Evolutionary conservation across 2,329 filamentous ascomycete species (phyloP).

Genomic region (Knoxdaviesia proteae): DNA sequence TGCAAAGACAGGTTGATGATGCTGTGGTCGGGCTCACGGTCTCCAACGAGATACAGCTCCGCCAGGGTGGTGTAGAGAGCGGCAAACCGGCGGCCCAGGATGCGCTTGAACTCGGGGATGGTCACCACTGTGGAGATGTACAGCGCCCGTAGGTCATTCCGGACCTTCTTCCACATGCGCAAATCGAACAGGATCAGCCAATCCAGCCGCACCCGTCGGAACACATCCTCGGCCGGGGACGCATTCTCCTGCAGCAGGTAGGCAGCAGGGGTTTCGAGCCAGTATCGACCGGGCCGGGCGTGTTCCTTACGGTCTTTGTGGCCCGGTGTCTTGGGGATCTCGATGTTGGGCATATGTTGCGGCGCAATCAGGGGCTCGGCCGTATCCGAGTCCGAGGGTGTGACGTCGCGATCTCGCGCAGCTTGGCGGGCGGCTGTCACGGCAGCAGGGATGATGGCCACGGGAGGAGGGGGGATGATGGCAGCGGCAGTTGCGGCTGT

Average conservation of each 20-base stretch:
- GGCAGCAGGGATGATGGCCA: slow-evolving; percentile 3
- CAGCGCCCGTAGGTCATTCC: slow-evolving; percentile 73
- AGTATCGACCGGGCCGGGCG: slow-evolving; percentile 51
- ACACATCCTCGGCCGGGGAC: slow-evolving; percentile 66
- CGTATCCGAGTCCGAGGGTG: slow-evolving; percentile 53
- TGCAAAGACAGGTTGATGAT: slow-evolving; percentile 96
- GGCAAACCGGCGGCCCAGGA: slow-evolving; percentile 81
- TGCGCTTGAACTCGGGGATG: slow-evolving; percentile 86
- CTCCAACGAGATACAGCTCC: slow-evolving; percentile 86
- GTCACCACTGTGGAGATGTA: slow-evolving; percentile 95
- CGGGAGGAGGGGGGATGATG: slow-evolving; percentile 27
- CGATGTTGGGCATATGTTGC: slow-evolving; percentile 42
- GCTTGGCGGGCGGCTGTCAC: slow-evolving; percentile 23
- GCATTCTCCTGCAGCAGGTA: slow-evolving; percentile 42
- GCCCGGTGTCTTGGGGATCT: slow-evolving; percentile 68
- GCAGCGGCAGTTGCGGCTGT: slow-evolving; percentile 39
- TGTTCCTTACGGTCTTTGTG: slow-evolving; percentile 19
- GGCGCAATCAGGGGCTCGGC: slow-evolving; percentile 45
- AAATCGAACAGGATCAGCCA: slow-evolving; percentile 91
- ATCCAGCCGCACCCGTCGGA: slow-evolving; percentile 74
- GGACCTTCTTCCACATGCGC: slow-evolving; percentile 87
- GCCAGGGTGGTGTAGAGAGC: slow-evolving; percentile 85
- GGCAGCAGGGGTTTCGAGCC: slow-evolving; percentile 59
- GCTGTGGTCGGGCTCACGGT: slow-evolving; percentile 90
- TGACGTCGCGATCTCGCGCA: slow-evolving; percentile 36